Conservation (phyloP, 257 asterid species). For the Solanum virginianum region DNA sequence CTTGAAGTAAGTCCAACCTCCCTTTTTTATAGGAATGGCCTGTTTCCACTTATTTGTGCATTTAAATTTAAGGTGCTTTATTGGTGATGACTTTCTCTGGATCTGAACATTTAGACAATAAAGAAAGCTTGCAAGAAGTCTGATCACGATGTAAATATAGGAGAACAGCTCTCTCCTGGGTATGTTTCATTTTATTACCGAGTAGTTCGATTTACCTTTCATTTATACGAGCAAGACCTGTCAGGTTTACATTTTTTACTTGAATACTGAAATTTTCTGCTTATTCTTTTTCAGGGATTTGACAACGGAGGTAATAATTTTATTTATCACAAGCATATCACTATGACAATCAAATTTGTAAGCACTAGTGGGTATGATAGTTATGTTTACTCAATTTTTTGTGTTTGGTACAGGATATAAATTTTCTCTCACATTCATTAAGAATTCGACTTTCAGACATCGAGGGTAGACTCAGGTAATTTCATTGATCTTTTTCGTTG, state of each 20-base stretch:
- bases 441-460: neutral
- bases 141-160: neutral
- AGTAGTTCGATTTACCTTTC: neutral
- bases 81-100: neutral
- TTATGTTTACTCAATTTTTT: neutral
- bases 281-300: neutral
- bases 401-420: neutral
- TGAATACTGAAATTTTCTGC: neutral
- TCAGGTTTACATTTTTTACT: neutral
- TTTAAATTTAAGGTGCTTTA: neutral
- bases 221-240: neutral
- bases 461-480: neutral
- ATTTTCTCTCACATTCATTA: neutral
- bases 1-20: neutral
- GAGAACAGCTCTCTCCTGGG: neutral
- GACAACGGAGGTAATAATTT: neutral
- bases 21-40: neutral
- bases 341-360: neutral
- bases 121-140: slow-evolving; percentile 5
- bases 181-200: neutral
- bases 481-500: neutral
- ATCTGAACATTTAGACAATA: neutral
- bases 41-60: neutral
- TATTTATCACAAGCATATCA: neutral
- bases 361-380: neutral